Conservation (phyloP, 257 asterid species). For the Lithospermum erythrorhizon region DNA sequence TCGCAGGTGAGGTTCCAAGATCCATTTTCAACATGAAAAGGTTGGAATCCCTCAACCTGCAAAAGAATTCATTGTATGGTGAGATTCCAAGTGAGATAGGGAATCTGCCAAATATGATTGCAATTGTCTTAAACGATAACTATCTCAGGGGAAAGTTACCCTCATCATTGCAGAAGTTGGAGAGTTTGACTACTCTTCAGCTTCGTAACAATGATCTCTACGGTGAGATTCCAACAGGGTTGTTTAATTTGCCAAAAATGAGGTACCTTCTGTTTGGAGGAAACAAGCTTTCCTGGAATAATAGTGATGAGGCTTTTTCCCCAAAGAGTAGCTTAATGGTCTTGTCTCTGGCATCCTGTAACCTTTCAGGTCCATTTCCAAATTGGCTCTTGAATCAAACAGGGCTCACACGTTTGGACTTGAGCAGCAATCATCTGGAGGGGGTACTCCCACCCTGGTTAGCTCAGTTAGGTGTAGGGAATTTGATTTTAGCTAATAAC, state of each 20-base stretch:
- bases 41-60: conserved; percentile 15
- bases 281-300: conserved; percentile 15
- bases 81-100: conserved; percentile 19
- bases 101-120: conserved; percentile 15
- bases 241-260: conserved; percentile 14
- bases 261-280: conserved; percentile 19
- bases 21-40: conserved; percentile 7
- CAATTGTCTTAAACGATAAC: conserved; percentile 21
- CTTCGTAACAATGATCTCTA: conserved; percentile 16
- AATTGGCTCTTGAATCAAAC: conserved; percentile 18
- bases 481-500: conserved; percentile 18
- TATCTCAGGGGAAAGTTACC: conserved; percentile 18
- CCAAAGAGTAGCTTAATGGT: conserved; percentile 18
- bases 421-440: conserved; percentile 17
- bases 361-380: conserved; percentile 13
- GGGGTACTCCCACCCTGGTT: conserved; percentile 23
- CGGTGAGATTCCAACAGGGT: conserved; percentile 21
- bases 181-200: conserved; percentile 14
- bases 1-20: conserved; percentile 19
- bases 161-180: conserved; percentile 13
- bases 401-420: conserved; percentile 19
- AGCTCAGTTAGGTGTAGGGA: conserved; percentile 21
- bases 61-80: conserved; percentile 9
- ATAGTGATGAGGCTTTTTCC: conserved; percentile 9
- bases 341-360: conserved; percentile 21